Base-by-base conservation (phyloP, 768 basidiomycete genomes). In the Lentinula raphanica region DNA sequence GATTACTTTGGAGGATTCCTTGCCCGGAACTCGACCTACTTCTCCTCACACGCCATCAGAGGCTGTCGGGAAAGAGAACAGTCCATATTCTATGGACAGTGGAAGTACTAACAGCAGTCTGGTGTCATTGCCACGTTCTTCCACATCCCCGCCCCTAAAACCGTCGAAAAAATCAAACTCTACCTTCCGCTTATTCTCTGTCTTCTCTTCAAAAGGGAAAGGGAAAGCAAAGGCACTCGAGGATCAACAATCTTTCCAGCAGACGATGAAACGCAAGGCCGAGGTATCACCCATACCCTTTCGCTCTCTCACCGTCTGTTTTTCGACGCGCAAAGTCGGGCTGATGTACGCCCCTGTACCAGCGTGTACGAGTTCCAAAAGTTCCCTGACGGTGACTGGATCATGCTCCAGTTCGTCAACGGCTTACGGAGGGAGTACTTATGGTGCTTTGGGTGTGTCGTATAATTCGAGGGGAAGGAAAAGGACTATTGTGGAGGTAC, bases 401-500 rank as follows among this genome's bases (percentile, higher is more conserved):
- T 48, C 56, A n/a, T n/a, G n/a, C n/a, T n/a, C n/a, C n/a, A n/a
- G n/a, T 2, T 46, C 44, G 5, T 25, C 23, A 12, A 17, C 32
- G 2, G 56, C 36, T n/a, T 51, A 59, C 17, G 50, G 50, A 25
- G 59, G 59, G 6, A 54, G 44, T 17, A 59, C 45, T 8, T 57
- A 57, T 23, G 56, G 56, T 12, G 31, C 56, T 25, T 38, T 57
- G 46, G 44, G 56, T 9, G 32, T 57, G 23, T 57, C 56, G 12
- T 35, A 45, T 31, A 25, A 39, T 44, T 39, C 45, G 6, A 19
- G 29, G 6, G 32, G 64, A 19, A 63, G 65, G 28, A 82, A 77
- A 63, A 70, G 80, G 46, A 86, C 84, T 6, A 78, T 88, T 45
- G 74, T 82, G 3, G 81, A 86, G 59, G 78, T 81, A 3, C 64